Evolutionary conservation across 768 basidiomycete genomes (phyloP), one percentile per base, ranked within the genome.

Genomic region (Hericium coralloides): DNA sequence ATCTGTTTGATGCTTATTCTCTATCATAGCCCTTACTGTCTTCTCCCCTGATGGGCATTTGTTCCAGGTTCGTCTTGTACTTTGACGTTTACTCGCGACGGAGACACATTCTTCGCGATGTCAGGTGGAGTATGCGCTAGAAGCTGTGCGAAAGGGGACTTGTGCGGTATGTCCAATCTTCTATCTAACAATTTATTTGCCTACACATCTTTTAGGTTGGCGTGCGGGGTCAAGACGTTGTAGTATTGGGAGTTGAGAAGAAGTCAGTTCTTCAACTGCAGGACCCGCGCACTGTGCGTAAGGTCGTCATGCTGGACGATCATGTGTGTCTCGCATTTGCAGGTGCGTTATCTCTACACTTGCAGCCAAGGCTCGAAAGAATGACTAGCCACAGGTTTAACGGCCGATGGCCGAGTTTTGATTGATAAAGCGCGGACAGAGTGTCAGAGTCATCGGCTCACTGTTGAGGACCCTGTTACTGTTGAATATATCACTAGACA

Each of bases 11-110:
- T 61, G 59, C n/a, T 38, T 26, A 53, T 15, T 12, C 36, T 25
- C 38, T 22, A 53, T 25, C 55, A 15, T 49, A 97, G 95, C 95
- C 49, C 85, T 98, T 61, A 98, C 95, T 61, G 93, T 95, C 68
- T 95, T 97, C 79, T 97, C 94, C 45, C 95, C 95, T 58, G 97
- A 98, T 77, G 97, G 97, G 17, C 97, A 99, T 76, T 78, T 99
- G 65, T 97, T 98, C 80, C 94, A 98, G 81, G 94, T 92, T 62
- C 59, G 73, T 57, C 45, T 57, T 31, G 53, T 57, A 10, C 48
- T 18, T 48, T 23, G 49, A 8, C 49, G 4, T 25, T 50, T 23
- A 25, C 14, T 36, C 36, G 26, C 53, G 41, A 51, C 26, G 38
- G 18, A 20, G 23, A 37, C 60, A 51, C 61, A 59, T 64, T 52